A percentile compares a stretch with the other conserved stretches of the same genome.
These are phyloP conservation scores for Trichophyton rubrum DNA, from an alignment of 2,329 filamentous ascomycete species.

Conservation along the genomic window DNA sequence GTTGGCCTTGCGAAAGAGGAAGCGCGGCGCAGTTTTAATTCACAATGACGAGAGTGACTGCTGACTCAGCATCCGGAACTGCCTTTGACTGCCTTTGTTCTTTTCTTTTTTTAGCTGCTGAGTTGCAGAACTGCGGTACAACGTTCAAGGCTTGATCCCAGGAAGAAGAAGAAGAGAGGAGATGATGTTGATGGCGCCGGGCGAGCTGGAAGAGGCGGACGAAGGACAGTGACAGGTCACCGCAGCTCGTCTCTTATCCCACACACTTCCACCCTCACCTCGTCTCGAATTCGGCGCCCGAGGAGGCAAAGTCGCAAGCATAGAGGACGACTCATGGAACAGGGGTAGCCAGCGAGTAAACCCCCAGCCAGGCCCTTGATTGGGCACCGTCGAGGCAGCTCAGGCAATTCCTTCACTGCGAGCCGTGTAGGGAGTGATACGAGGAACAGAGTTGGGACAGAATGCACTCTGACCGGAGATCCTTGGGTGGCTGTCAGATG, in stretches of 20 bases:
- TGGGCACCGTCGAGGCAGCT: neutral
- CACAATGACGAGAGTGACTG: neutral
- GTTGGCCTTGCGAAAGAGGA: neutral
- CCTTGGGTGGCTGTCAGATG: too few relatives aligned
- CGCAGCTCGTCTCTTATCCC: neutral
- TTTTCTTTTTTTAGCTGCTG: neutral
- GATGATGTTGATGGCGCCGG: too few relatives aligned
- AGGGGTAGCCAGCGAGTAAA: neutral
- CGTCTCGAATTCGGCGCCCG: neutral
- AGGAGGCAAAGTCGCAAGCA: neutral
- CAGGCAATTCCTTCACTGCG: neutral
- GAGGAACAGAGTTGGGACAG: too few relatives aligned
- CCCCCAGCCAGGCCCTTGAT: neutral
- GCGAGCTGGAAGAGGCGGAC: neutral
- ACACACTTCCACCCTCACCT: neutral
- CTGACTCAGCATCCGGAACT: slow-evolving; percentile 1
- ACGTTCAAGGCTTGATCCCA: neutral
- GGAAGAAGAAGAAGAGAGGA: neutral
- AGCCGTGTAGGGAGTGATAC: neutral
- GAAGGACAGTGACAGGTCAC: neutral
- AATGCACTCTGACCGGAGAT: too few relatives aligned
- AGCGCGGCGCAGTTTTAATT: neutral
- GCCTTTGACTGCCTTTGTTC: too few relatives aligned
- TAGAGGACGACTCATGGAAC: neutral
- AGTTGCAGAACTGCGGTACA: neutral